Conservation (phyloP, 164 flowering plant genomes). For the Amborella trichopoda region DNA sequence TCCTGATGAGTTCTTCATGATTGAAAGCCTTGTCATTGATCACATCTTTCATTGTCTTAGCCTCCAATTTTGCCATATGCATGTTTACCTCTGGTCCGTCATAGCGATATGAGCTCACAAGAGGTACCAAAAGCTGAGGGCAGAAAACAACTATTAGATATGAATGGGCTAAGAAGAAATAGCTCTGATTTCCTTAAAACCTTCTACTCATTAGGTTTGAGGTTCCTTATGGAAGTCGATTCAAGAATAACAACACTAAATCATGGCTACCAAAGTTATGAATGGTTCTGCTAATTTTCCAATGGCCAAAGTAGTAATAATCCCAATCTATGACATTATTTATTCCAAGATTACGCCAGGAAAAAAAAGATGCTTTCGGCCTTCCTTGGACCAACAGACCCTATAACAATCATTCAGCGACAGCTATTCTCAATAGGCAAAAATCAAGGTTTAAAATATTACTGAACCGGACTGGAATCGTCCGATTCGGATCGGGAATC, state of each 20-base stretch:
- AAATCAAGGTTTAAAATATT: too few relatives aligned
- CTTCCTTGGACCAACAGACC: too few relatives aligned
- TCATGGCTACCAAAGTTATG: not conserved
- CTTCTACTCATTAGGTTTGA: not conserved
- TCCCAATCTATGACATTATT: too few relatives aligned
- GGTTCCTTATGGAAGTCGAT: not conserved
- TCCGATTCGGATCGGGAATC: too few relatives aligned
- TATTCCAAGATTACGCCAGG: too few relatives aligned
- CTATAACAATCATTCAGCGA: too few relatives aligned
- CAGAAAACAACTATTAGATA: not conserved
- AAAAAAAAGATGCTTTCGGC: too few relatives aligned
- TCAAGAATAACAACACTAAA: not conserved
- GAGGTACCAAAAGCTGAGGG: slow-evolving; percentile 56
- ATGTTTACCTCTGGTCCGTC: slow-evolving; percentile 62
- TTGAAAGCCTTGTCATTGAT: slow-evolving; percentile 35
- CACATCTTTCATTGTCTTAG: slow-evolving; percentile 50
- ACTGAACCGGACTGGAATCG: too few relatives aligned
- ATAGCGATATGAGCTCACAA: slow-evolving; percentile 49
- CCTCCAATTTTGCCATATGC: slow-evolving; percentile 55
- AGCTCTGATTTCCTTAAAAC: not conserved
- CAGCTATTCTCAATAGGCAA: too few relatives aligned
- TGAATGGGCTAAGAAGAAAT: too few relatives aligned
- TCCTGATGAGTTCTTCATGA: slow-evolving; percentile 65
- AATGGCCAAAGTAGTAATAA: too few relatives aligned
- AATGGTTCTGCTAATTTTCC: not conserved